These are phyloP conservation scores for Haplosporangium gracile DNA, from an alignment of 192 early-diverging fungal genomes.

Conservation along the genomic window DNA sequence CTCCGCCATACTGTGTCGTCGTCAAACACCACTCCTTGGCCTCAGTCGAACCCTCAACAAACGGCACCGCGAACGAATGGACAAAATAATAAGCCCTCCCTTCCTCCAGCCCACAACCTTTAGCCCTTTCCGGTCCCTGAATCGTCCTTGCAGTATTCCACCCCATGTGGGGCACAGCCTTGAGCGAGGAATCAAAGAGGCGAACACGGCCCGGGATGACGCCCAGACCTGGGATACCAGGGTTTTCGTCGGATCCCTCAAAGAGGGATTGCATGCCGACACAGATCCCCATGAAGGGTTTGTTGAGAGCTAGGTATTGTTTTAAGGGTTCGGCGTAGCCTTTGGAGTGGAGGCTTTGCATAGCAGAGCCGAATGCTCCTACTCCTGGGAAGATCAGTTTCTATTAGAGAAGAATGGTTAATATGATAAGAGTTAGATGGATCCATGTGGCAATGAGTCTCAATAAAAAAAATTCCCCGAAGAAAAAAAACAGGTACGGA, in stretches of 20 bases:
- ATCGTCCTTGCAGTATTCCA: constrained; percentile 84
- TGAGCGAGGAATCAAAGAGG: constrained; percentile 73
- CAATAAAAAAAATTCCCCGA: constrained; percentile 26
- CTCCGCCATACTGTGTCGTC: constrained; percentile 90
- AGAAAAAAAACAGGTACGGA: not conserved
- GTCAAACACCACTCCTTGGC: constrained; percentile 82
- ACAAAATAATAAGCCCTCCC: constrained; percentile 93
- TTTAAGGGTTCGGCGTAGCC: constrained; percentile 87
- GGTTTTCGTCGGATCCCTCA: constrained; percentile 91
- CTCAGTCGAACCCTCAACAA: constrained; percentile 50
- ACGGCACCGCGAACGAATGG: constrained; percentile 93
- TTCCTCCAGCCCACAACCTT: constrained; percentile 34
- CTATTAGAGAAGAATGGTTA: constrained; percentile 52
- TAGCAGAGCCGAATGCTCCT: constrained; percentile 95
- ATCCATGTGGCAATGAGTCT: not conserved
- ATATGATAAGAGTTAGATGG: not conserved
- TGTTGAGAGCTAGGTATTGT: constrained; percentile 85
- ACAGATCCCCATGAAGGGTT: constrained; percentile 98
- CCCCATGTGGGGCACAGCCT: constrained; percentile 98
- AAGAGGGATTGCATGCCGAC: constrained; percentile 98
- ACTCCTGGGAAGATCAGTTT: constrained; percentile 99
- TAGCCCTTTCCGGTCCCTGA: constrained; percentile 40
- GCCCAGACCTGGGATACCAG: constrained; percentile 83
- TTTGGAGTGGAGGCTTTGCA: constrained; percentile 78
- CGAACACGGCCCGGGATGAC: constrained; percentile 80